Evolutionary conservation across 2,329 filamentous ascomycete species (phyloP), one percentile per base, ranked within the genome.

Genomic region (Monosporascus sp.): DNA sequence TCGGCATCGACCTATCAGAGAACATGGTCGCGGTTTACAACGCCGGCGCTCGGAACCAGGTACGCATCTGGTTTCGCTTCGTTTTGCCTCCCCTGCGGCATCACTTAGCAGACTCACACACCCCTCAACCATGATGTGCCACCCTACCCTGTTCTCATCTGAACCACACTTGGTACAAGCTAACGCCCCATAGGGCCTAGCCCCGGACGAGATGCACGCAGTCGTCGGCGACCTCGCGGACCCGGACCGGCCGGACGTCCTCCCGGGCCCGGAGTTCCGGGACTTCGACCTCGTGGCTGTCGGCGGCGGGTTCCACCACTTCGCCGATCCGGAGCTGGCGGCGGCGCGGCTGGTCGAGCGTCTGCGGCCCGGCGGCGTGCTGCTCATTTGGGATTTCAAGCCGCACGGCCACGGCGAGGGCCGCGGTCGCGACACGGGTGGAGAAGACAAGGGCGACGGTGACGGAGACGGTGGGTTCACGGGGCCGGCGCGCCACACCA

Each of bases 11-110:
- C 64, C 70, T 90, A 52, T 86, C 86, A 0, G 77, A 84, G 56
- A 82, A 82, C 55, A 91, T 91, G 88, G 79, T 89, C 5, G 71
- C 73, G 0, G 73, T 77, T 6, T 92, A 86, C 72, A 91, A 90
- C 64, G 69, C 72, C 11, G 75, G 79, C 25, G 84, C 82, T 20
- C 65, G 70, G 37, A 78, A 79, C 55, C 77, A 83, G 68, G 78
- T 79, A 57, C 53, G 68, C 54, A 36, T 27, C 20, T 5, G 11
- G 11, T 34, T 14, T 14, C 31, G 31, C 31, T 34, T 34, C 11
- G 31, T 34, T 34, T 31, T 5, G 31, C 5, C 5, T 31, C 11
- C 9, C 31, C 31, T 5, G 31, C 31, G 9, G 31, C 31, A 34
- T 34, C 31, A 14, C 31, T 5, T 2, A 34, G 5, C 31, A 34